Percentiles rank a stretch among this genome's conserved stretches.
Conservation (phyloP, 129 eudicot species). For the Artemisia argyi region DNA sequence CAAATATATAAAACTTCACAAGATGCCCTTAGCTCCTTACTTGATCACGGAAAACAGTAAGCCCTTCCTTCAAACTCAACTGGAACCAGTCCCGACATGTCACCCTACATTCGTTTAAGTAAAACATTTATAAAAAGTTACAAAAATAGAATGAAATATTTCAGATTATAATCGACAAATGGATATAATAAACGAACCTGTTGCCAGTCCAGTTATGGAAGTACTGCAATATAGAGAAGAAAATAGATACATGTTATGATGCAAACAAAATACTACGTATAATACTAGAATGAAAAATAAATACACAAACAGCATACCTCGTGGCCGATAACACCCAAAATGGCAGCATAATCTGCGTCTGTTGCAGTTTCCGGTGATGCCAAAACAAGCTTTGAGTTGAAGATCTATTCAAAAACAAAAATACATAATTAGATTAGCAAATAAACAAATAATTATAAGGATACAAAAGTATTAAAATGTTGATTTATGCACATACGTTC, state of each 20-base stretch:
- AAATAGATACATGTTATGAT: conserved; percentile 4
- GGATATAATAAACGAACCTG: conserved; percentile 52
- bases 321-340: conserved; percentile 95
- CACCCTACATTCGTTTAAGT: conserved; percentile 48
- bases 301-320: conserved; percentile 54
- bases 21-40: conserved; percentile 52
- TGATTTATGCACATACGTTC: conserved; percentile 54
- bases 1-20: not conserved
- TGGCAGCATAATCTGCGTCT: conserved; percentile 96
- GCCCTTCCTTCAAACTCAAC: conserved; percentile 96
- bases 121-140: conserved; percentile 6
- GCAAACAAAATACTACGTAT: not conserved
- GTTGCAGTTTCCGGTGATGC: conserved; percentile 99
- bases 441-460: not conserved
- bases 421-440: not conserved
- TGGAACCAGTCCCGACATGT: conserved; percentile 99
- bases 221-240: conserved; percentile 54
- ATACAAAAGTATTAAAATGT: not conserved
- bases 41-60: conserved; percentile 98
- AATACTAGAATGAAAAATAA: not conserved
- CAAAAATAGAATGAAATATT: not conserved
- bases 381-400: conserved; percentile 90
- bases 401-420: conserved; percentile 48
- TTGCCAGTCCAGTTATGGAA: conserved; percentile 99
- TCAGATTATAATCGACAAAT: not conserved